phyloP scores from a whole-genome alignment of 1,284 basidiomycete species.

The Malassezia furfur region DNA sequence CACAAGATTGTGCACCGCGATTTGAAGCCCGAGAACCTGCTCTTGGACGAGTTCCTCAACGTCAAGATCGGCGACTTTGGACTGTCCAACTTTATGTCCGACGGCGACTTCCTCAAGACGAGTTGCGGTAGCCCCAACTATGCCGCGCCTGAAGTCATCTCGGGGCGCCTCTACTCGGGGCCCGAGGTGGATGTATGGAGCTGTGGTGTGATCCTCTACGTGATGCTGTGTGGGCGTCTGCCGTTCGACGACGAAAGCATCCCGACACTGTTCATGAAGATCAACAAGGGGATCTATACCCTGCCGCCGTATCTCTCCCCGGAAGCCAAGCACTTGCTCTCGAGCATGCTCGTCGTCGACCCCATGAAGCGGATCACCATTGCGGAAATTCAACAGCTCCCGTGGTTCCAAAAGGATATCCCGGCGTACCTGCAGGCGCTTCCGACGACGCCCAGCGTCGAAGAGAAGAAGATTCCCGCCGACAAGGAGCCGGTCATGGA shows the following conservation, averaged over 20 bases:
- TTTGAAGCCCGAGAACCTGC: slow-evolving; percentile 45
- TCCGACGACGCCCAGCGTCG: slow-evolving; percentile 60
- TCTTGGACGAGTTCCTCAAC: slow-evolving; percentile 45
- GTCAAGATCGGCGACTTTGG: slow-evolving; percentile 49
- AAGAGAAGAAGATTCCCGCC: slow-evolving; percentile 16
- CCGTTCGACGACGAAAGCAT: slow-evolving; percentile 48
- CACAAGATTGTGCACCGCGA: slow-evolving; percentile 47
- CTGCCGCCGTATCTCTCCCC: slow-evolving; percentile 42
- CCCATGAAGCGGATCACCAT: slow-evolving; percentile 47
- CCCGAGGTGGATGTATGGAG: slow-evolving; percentile 48
- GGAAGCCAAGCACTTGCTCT: slow-evolving; percentile 40
- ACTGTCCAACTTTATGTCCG: slow-evolving; percentile 47
- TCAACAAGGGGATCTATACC: slow-evolving; percentile 45
- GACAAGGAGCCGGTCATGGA: slow-evolving; percentile 19
- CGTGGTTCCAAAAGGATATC: slow-evolving; percentile 45
- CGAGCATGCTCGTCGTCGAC: slow-evolving; percentile 46
- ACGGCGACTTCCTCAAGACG: slow-evolving; percentile 48
- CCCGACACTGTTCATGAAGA: slow-evolving; percentile 48
- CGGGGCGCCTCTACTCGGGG: slow-evolving; percentile 44
- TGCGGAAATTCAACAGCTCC: slow-evolving; percentile 39
- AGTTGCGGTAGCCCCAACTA: slow-evolving; percentile 48
- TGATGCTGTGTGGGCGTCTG: slow-evolving; percentile 45
- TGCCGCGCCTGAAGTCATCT: slow-evolving; percentile 47
- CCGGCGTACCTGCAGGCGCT: slow-evolving; percentile 56
- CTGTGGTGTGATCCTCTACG: slow-evolving; percentile 47